Evolutionary conservation across 1,284 basidiomycete species (phyloP), one percentile per base, ranked within the genome.

Genomic region (Puccinia hordei): DNA sequence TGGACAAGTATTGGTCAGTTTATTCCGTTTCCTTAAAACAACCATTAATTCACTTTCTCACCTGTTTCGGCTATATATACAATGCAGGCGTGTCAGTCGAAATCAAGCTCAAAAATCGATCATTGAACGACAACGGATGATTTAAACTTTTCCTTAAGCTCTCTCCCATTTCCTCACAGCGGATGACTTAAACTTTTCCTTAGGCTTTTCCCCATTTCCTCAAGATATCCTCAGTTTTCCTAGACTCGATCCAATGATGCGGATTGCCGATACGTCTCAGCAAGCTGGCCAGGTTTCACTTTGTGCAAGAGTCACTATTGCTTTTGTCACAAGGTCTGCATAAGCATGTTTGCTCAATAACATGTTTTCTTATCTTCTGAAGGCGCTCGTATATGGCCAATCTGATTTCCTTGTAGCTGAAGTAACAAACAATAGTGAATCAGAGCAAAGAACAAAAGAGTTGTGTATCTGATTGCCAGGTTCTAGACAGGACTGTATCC

Each of bases 91-190:
- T 24, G 78, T 80, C 35, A 80, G 78, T 73, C 69, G 78, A 66
- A 80, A 80, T 44, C 61, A 65, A 35, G 69, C 73, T 41, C 78
- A 80, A 66, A 80, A 80, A 65, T 80, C 78, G n/a, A 80, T 80
- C 22, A 80, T 80, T 33, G 78, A 80, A 51, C 30, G 71, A 35
- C 71, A 80, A 30, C 61, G 78, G 17, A 41, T 80, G 46, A 44
- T 71, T n/a, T 80, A 59, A 57, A 22, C 61, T 63, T 8, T 63
- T 38, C 35, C 9, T 19, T 30, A 38, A 6, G 13, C 59, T 63
- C 59, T 63, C 59, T 57, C 49, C 19, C 49, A n/a, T n/a, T n/a
- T n/a, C n/a, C n/a, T n/a, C n/a, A 35, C 71, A 80, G 22, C 61
- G 78, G 17, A 41, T 80, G 46, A 44, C 61, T n/a, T 80, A 59